Evolutionary conservation across 2,329 filamentous ascomycete species (phyloP).

Genomic region (Colletotrichum euphorbiae): DNA sequence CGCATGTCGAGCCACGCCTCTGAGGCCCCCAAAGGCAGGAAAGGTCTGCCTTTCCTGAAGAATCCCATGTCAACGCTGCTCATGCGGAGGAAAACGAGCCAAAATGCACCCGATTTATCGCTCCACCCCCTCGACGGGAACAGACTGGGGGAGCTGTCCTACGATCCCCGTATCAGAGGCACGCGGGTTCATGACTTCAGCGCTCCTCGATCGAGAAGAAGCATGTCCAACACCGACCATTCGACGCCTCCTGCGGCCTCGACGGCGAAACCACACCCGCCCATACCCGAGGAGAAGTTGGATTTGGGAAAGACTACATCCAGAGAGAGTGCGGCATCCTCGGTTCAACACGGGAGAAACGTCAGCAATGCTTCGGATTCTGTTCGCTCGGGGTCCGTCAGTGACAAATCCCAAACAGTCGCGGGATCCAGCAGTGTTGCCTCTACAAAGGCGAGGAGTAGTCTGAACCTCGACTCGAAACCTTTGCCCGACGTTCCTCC

Average conservation of each 20-base stretch:
- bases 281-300: constrained; percentile 26
- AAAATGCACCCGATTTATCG: constrained; percentile 58
- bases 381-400: constrained; percentile 42
- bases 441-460: constrained; percentile 42
- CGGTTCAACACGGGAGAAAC: constrained; percentile 24
- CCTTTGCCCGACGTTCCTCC: constrained; percentile 50
- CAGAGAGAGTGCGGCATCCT: constrained; percentile 39
- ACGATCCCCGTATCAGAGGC: constrained; percentile 73
- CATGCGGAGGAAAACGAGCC: constrained; percentile 66
- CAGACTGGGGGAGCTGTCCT: constrained; percentile 58
- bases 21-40: constrained; percentile 61
- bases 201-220: constrained; percentile 63
- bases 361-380: constrained; percentile 49
- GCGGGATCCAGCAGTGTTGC: constrained; percentile 45
- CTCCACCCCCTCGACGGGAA: constrained; percentile 54
- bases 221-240: constrained; percentile 47
- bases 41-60: constrained; percentile 68
- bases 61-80: constrained; percentile 70
- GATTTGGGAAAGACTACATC: constrained; percentile 41
- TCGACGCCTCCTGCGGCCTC: background rate
- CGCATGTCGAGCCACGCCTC: constrained; percentile 46
- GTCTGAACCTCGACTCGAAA: constrained; percentile 35
- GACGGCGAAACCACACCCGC: constrained; percentile 25
- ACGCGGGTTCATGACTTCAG: constrained; percentile 76
- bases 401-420: constrained; percentile 44